Conservation (phyloP, 2,329 filamentous ascomycete species). For the Emydomyces testavorans region DNA sequence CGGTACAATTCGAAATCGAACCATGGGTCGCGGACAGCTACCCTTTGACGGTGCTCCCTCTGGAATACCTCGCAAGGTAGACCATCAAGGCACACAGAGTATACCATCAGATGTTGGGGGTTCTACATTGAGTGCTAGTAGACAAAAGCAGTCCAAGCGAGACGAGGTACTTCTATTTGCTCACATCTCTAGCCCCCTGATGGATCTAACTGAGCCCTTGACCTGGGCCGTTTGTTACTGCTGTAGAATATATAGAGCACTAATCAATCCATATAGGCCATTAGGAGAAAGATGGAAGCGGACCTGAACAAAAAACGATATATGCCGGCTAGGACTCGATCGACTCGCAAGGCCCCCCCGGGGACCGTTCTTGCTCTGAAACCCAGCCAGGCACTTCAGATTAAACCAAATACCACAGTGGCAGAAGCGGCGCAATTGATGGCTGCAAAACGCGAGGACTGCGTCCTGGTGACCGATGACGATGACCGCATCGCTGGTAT, state of each 20-base stretch:
- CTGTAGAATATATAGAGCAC: slow-evolving; percentile 14
- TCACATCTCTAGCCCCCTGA: background rate
- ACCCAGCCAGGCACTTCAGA: slow-evolving; percentile 90
- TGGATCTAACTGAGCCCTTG: background rate
- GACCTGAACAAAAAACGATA: slow-evolving; percentile 97
- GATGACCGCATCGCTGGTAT: slow-evolving; percentile 97
- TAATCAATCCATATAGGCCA: slow-evolving; percentile 52
- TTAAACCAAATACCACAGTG: slow-evolving; percentile 88
- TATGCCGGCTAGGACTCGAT: slow-evolving; percentile 60
- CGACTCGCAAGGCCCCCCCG: slow-evolving; percentile 84
- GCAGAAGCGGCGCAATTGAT: slow-evolving; percentile 95
- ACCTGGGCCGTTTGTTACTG: background rate
- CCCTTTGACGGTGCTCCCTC: slow-evolving; percentile 47
- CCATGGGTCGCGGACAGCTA: slow-evolving; percentile 44
- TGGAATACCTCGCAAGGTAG: slow-evolving; percentile 50
- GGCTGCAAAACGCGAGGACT: slow-evolving; percentile 97
- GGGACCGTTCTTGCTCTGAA: slow-evolving; percentile 92
- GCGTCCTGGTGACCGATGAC: slow-evolving; percentile 92
- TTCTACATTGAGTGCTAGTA: slow-evolving; percentile 78
- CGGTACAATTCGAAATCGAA: slow-evolving; percentile 46
- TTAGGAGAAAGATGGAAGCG: slow-evolving; percentile 90
- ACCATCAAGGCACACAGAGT: slow-evolving; percentile 31
- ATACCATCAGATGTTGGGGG: slow-evolving; percentile 42
- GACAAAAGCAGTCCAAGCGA: slow-evolving; percentile 91
- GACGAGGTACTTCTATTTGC: slow-evolving; percentile 65